Evolutionary conservation across 331 rosid genomes (phyloP).

Genomic region (Acacia pycnantha): DNA sequence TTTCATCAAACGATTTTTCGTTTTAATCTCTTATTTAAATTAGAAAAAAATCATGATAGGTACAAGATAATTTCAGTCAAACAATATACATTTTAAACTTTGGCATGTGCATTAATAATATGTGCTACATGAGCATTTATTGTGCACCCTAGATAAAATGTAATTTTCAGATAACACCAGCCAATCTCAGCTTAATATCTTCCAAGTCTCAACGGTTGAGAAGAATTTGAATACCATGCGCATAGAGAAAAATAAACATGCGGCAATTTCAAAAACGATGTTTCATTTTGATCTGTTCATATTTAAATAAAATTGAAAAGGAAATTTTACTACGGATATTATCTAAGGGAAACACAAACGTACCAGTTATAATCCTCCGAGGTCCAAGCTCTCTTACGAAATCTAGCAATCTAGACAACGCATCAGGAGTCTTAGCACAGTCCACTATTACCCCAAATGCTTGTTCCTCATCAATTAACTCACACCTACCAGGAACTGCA

Average conservation of each 20-base stretch:
- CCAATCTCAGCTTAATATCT: not conserved
- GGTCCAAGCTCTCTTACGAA: constrained; percentile 92
- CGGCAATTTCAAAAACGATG: constrained; percentile 16
- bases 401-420: constrained; percentile 89
- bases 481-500: constrained; percentile 95
- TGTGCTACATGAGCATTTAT: not conserved
- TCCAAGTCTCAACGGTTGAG: not conserved
- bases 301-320: not conserved
- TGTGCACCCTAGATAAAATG: not conserved
- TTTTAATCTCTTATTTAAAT: not conserved
- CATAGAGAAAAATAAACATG: constrained; percentile 4
- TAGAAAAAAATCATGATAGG: constrained; percentile 13
- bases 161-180: not conserved
- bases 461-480: constrained; percentile 93
- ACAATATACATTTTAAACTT: not conserved
- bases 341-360: constrained; percentile 26
- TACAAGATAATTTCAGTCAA: not conserved
- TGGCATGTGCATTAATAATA: not conserved
- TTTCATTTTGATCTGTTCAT: constrained; percentile 5
- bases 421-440: constrained; percentile 86
- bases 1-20: constrained; percentile 3
- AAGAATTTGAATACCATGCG: not conserved
- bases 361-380: constrained; percentile 89
- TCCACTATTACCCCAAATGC: constrained; percentile 95
- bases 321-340: not conserved